Percentiles rank a stretch among this genome's conserved stretches.
Evolutionary conservation across 148 eudicot genomes (phyloP).

Genomic region (Rhododendron mucronatum): DNA sequence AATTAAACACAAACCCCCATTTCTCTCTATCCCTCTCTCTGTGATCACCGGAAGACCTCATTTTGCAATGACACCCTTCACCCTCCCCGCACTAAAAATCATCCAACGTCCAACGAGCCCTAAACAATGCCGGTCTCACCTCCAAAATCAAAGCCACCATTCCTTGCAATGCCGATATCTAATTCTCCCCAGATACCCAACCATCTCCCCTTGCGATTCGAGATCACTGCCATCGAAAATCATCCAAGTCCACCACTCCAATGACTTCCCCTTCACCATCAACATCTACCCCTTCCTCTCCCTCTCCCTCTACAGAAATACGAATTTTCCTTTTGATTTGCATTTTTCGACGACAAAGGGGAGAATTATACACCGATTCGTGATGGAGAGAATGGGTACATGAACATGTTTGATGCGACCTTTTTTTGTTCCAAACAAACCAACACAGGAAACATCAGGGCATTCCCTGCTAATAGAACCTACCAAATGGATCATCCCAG

Average conservation of each 20-base stretch:
- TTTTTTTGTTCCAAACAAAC: too few species aligned
- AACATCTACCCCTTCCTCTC: slow-evolving; percentile 95
- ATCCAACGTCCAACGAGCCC: slow-evolving; percentile 49
- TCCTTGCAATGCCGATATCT: slow-evolving; percentile 83
- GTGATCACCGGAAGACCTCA: too few species aligned
- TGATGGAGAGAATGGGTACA: slow-evolving; percentile 49
- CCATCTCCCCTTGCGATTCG: slow-evolving; percentile 81
- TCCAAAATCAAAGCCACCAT: slow-evolving; percentile 68
- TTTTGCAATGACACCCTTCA: slow-evolving; percentile 8
- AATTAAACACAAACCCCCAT: too few species aligned
- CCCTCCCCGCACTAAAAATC: slow-evolving; percentile 70
- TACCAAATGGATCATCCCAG: not conserved
- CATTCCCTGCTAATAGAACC: not conserved
- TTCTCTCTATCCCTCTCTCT: too few species aligned
- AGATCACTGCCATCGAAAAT: slow-evolving; percentile 54
- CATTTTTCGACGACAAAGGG: slow-evolving; percentile 63
- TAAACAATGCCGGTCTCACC: slow-evolving; percentile 58
- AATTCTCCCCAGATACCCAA: slow-evolving; percentile 71
- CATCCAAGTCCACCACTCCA: slow-evolving; percentile 50
- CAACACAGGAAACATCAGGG: too few species aligned
- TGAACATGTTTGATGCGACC: slow-evolving; percentile 85
- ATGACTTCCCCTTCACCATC: slow-evolving; percentile 73
- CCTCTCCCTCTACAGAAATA: slow-evolving; percentile 75
- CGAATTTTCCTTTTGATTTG: slow-evolving; percentile 76
- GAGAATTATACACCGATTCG: slow-evolving; percentile 30